Evolutionary conservation across 139 green algal species (phyloP), one percentile per base, ranked within the genome.

Genomic region (Marvania coccoides): DNA sequence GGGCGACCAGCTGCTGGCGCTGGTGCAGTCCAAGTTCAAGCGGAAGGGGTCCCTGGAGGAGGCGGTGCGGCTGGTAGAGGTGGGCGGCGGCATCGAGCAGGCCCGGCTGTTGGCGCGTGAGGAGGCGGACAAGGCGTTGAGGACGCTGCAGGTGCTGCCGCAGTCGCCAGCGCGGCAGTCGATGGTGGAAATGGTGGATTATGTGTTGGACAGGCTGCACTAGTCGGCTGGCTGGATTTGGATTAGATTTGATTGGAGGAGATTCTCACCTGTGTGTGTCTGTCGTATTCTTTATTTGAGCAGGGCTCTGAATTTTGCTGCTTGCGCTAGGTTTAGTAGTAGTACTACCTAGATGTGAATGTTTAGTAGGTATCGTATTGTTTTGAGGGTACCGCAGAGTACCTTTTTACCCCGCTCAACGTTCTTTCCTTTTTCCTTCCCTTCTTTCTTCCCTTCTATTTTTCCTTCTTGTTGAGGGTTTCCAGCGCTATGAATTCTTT

Each of bases 131-230:
- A 33, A 80, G 30, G 88, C 92, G 1, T 75, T 90, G 15, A 58
- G 72, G 0, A 69, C 81, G 2, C 62, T 99, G 37, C 60, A 78
- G 2, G 69, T 73, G 39, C 77, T 99, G 61, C 85, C 84, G 0
- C 76, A 90, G 4, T 84, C 77, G n/a, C 70, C 79, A 12, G 47
- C 86, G 28, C 93, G 91, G 77, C 58, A 76, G 26, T 94, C 84
- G 5, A 71, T 99, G 73, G 65, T 88, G 61, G 61, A 83, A 23
- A 96, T 98, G 92, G 88, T 98, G 1, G 86, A 94, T 33, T 96
- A 98, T 57, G 90, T 99, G 19, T 77, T 99, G 51, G 84, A 97
- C 31, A 69, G 94, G 9, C 76, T 99, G 14, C 91, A 94, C 65
- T 98, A 70, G 82, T n/a, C n/a, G n/a, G n/a, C n/a, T n/a, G n/a